Percentiles rank a stretch among this genome's conserved stretches.
Evolutionary conservation across 352 stramenopile genomes (phyloP).

Genomic region (Blastocystis sp.): DNA sequence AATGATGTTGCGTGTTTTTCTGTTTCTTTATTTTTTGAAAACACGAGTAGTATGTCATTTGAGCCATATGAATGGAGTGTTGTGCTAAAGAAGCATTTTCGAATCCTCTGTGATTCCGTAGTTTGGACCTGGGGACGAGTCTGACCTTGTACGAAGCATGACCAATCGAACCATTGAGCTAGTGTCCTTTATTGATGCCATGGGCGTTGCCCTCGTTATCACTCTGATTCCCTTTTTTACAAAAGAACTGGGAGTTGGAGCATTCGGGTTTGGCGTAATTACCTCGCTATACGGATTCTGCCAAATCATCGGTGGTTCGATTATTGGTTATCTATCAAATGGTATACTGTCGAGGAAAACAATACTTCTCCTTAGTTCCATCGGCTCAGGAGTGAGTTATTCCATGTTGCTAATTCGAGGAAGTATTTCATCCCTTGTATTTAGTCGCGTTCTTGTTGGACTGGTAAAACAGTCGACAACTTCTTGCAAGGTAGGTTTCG

Average conservation of each 20-base stretch:
- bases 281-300: slow-evolving; percentile 49
- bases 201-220: slow-evolving; percentile 42
- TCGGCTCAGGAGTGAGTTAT: slow-evolving; percentile 29
- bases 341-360: slow-evolving; percentile 3
- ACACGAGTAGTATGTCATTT: too few species aligned
- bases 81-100: not conserved
- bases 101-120: not conserved
- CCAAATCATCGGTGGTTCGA: slow-evolving; percentile 37
- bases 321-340: slow-evolving; percentile 17
- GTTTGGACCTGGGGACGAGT: not conserved
- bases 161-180: not conserved
- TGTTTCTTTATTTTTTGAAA: too few species aligned
- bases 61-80: not conserved
- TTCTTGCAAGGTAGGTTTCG: slow-evolving; percentile 18
- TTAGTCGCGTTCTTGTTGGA: slow-evolving; percentile 24
- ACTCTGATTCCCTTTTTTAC: slow-evolving; percentile 59
- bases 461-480: slow-evolving; percentile 51
- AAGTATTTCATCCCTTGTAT: not conserved
- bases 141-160: not conserved
- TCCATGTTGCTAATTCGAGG: slow-evolving; percentile 16
- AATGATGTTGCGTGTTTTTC: too few species aligned
- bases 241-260: slow-evolving; percentile 38
- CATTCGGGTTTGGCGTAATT: slow-evolving; percentile 46
- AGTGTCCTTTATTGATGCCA: slow-evolving; percentile 29
- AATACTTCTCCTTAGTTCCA: slow-evolving; percentile 24